Conservation (phyloP, 257 asterid species). For the Primulina huaijiensis region DNA sequence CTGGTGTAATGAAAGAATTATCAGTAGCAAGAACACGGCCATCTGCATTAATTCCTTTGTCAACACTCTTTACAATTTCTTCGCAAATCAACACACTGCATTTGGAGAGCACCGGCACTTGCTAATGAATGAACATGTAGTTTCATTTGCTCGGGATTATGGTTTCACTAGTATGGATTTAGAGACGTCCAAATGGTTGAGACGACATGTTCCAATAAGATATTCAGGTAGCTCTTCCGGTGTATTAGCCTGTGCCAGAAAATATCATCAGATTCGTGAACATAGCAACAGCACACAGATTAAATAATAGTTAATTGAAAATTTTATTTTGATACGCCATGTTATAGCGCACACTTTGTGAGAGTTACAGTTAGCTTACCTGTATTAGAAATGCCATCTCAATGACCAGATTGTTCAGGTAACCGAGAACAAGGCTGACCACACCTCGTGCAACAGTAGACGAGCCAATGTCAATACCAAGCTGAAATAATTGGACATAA, state of each 20-base stretch:
- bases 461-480: slow-evolving; percentile 78
- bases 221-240: slow-evolving; percentile 80
- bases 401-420: slow-evolving; percentile 73
- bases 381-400: slow-evolving; percentile 87
- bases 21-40: slow-evolving; percentile 24
- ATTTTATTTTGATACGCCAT: background rate
- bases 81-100: slow-evolving; percentile 12
- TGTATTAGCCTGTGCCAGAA: slow-evolving; percentile 56
- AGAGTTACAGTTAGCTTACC: slow-evolving; percentile 33
- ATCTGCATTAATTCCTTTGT: slow-evolving; percentile 18
- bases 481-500: slow-evolving; percentile 34
- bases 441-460: slow-evolving; percentile 94
- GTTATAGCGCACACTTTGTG: background rate
- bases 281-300: too few relatives aligned
- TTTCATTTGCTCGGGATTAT: slow-evolving; percentile 9
- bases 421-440: slow-evolving; percentile 80
- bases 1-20: slow-evolving; percentile 31
- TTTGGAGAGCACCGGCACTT: slow-evolving; percentile 16
- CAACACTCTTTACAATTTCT: background rate
- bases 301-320: background rate
- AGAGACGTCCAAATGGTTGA: slow-evolving; percentile 70
- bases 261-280: background rate
- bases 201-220: slow-evolving; percentile 82
- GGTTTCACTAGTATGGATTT: slow-evolving; percentile 57
- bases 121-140: background rate